phyloP scores from a whole-genome alignment of 148 eudicot species.

The Talinum fruticosum region DNA sequence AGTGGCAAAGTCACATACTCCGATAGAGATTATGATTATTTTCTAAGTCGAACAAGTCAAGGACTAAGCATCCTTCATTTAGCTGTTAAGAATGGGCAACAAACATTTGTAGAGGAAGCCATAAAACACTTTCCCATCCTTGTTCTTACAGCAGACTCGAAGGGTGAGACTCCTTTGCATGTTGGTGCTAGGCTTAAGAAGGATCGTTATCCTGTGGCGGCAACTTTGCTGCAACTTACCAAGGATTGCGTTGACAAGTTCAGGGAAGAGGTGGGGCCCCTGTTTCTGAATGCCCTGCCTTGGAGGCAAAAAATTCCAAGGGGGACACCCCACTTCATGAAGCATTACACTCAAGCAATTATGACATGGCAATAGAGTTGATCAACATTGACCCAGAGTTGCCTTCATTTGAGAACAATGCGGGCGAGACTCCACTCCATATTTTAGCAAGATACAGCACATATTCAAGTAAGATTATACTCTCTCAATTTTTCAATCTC shows the following conservation, averaged over 20 bases:
- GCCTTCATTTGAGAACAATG: not conserved
- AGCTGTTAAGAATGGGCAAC: not conserved
- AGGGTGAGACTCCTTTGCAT: not conserved
- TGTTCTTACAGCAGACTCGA: not conserved
- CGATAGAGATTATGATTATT: not conserved
- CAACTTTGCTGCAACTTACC: not conserved
- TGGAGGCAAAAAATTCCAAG: not conserved
- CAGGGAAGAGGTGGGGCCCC: no score
- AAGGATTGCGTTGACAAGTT: not conserved
- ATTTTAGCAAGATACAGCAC: not conserved
- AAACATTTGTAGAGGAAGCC: not conserved
- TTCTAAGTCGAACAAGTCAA: not conserved
- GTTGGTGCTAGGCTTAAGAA: not conserved
- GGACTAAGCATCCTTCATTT: not conserved
- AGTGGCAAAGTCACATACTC: not conserved
- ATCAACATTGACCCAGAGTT: not conserved
- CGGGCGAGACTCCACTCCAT: not conserved
- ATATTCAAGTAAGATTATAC: not conserved
- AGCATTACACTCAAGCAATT: not conserved
- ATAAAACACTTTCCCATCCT: not conserved
- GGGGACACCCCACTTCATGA: not conserved
- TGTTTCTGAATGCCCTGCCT: not conserved
- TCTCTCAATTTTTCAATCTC: not conserved
- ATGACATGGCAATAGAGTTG: not conserved
- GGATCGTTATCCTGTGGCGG: not conserved